Evolutionary conservation across 2,329 filamentous ascomycete species (phyloP).

Genomic region (Tolypocladium sp.): DNA sequence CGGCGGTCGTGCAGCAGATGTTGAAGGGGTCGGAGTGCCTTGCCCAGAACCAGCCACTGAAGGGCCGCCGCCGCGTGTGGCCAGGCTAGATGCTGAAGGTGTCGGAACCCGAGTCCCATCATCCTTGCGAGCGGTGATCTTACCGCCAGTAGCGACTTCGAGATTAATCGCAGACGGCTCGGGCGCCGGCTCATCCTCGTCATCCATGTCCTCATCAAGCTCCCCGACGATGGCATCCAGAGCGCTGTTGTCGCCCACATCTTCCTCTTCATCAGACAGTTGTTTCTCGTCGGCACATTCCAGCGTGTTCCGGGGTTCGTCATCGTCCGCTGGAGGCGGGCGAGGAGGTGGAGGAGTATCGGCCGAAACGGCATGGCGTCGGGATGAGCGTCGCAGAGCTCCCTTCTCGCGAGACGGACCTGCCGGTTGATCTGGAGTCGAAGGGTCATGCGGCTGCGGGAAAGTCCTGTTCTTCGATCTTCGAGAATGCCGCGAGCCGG

Average conservation of each 20-base stretch:
- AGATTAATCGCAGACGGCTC: constrained; percentile 82
- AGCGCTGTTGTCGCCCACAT: constrained; percentile 54
- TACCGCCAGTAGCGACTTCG: constrained; percentile 78
- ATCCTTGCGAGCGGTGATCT: constrained; percentile 83
- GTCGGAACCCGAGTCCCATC: constrained; percentile 83
- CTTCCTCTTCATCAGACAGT: constrained; percentile 62
- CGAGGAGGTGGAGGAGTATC: constrained; percentile 42
- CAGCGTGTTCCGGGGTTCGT: constrained; percentile 59
- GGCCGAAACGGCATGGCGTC: constrained; percentile 45
- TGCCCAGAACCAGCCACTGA: constrained; percentile 23
- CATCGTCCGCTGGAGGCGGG: constrained; percentile 47
- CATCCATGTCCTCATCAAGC: constrained; percentile 75
- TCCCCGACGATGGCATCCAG: constrained; percentile 87
- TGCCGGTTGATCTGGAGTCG: constrained; percentile 34
- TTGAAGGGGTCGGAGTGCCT: constrained; percentile 36
- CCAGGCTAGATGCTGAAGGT: constrained; percentile 51
- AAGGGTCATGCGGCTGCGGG: constrained; percentile 27
- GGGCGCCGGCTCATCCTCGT: constrained; percentile 56
- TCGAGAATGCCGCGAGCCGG: constrained; percentile 33
- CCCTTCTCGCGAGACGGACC: constrained; percentile 49
- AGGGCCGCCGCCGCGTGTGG: constrained; percentile 30
- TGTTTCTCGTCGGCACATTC: constrained; percentile 93
- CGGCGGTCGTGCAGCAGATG: constrained; percentile 44
- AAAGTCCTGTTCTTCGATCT: constrained; percentile 39
- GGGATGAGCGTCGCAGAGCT: constrained; percentile 51